phyloP scores from a whole-genome alignment of 164 flowering plant genomes.

The Houttuynia cordata region DNA sequence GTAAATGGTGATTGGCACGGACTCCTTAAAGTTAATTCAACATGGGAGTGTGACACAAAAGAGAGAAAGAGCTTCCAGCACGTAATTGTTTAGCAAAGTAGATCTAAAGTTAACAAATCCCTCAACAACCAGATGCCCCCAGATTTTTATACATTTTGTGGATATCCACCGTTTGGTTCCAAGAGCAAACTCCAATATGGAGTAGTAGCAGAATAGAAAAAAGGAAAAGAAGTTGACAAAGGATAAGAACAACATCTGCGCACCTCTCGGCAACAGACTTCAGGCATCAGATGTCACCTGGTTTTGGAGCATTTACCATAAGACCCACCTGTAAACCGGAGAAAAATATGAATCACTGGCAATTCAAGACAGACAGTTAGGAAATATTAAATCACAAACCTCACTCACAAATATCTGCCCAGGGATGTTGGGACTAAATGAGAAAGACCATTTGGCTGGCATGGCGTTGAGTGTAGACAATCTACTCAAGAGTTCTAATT shows the following conservation, averaged over 20 bases:
- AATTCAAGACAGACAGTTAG: background rate
- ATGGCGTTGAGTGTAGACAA: no score
- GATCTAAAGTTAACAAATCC: background rate
- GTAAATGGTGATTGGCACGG: background rate
- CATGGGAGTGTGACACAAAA: no score
- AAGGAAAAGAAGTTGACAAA: background rate
- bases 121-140: background rate
- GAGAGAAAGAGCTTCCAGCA: background rate
- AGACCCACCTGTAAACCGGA: conserved; percentile 57
- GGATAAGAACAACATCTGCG: background rate
- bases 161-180: background rate
- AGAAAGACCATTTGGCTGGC: no score
- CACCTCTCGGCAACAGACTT: conserved; percentile 70
- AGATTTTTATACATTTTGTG: no score
- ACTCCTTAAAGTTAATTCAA: background rate
- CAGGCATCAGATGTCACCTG: conserved; percentile 84
- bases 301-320: conserved; percentile 94
- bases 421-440: conserved; percentile 97
- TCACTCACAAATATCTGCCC: conserved; percentile 89
- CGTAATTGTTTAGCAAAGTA: background rate
- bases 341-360: background rate
- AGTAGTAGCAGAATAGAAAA: background rate
- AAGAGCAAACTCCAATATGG: background rate
- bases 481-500: no score
- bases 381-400: background rate